A percentile compares a stretch with the other conserved stretches of the same genome.
Evolutionary conservation across 306 rosid species (phyloP).

Genomic region (Cajanus cajan): DNA sequence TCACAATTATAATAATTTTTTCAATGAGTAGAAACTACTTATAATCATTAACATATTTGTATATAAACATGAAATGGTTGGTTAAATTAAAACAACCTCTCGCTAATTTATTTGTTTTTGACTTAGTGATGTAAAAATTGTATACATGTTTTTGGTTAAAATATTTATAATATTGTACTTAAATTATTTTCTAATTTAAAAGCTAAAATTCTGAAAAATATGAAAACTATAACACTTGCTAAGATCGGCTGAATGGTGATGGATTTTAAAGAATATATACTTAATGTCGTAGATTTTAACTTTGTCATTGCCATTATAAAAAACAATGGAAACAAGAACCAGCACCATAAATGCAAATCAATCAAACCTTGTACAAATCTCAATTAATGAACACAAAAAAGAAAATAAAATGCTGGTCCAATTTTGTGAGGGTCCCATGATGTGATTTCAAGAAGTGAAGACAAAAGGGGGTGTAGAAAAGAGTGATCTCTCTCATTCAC

Average conservation of each 20-base stretch:
- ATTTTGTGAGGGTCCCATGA: slow-evolving; percentile 9
- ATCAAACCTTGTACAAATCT: not conserved
- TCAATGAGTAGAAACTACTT: too few relatives aligned
- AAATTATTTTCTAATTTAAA: not conserved
- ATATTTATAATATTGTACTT: not conserved
- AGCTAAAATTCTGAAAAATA: not conserved
- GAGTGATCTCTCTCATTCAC: not conserved
- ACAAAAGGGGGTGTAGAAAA: slow-evolving; percentile 22
- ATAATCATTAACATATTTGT: too few relatives aligned
- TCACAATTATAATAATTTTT: too few relatives aligned
- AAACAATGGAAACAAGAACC: not conserved
- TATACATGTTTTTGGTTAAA: too few relatives aligned
- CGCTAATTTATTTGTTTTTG: too few relatives aligned
- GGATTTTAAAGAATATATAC: too few relatives aligned
- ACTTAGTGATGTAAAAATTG: not conserved
- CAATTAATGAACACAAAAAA: not conserved
- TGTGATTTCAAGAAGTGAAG: not conserved
- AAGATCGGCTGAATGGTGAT: too few relatives aligned
- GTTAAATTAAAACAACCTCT: too few relatives aligned
- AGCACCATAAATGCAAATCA: slow-evolving; percentile 21
- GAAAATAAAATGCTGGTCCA: not conserved
- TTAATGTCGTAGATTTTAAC: too few relatives aligned
- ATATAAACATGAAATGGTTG: too few relatives aligned
- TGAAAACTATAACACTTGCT: too few relatives aligned
- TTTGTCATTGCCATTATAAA: too few relatives aligned